A percentile compares a stretch with the other conserved stretches of the same genome.
Evolutionary conservation across 345 rosid species (phyloP).

Genomic region (Citrus trifoliata): DNA sequence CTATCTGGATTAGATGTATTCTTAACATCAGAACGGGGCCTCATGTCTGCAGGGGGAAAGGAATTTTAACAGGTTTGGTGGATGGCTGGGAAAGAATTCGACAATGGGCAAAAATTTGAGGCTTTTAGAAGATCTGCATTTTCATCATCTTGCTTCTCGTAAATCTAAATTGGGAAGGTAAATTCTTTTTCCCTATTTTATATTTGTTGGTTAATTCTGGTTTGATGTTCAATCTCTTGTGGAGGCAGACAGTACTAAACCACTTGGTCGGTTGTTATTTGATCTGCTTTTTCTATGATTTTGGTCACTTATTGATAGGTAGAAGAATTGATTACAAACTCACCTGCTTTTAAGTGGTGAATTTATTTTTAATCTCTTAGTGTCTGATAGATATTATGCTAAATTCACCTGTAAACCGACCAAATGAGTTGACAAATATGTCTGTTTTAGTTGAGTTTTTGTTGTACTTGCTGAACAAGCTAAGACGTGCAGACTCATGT

Average conservation of each 20-base stretch:
- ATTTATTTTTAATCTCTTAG: not conserved
- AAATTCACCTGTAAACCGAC: not conserved
- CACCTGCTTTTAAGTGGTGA: not conserved
- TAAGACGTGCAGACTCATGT: not conserved
- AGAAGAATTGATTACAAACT: not conserved
- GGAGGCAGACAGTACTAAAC: not conserved
- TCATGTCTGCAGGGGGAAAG: slow-evolving; percentile 76
- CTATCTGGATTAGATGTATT: not conserved
- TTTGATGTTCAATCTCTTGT: not conserved
- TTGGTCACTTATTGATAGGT: not conserved
- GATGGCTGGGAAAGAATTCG: slow-evolving; percentile 97
- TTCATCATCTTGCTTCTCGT: slow-evolving; percentile 91
- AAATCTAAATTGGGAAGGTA: slow-evolving; percentile 86
- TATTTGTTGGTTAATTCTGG: not conserved
- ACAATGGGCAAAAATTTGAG: slow-evolving; percentile 75
- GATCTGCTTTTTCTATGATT: not conserved
- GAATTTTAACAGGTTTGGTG: slow-evolving; percentile 93
- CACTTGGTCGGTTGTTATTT: not conserved
- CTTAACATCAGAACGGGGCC: not conserved
- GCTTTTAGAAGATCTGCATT: slow-evolving; percentile 90
- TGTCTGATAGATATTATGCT: not conserved
- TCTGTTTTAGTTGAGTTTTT: not conserved
- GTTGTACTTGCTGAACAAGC: not conserved
- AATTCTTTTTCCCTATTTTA: not conserved
- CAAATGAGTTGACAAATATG: not conserved